phyloP scores from a whole-genome alignment of 1,284 basidiomycete genomes.

The Ustilago crameri region DNA sequence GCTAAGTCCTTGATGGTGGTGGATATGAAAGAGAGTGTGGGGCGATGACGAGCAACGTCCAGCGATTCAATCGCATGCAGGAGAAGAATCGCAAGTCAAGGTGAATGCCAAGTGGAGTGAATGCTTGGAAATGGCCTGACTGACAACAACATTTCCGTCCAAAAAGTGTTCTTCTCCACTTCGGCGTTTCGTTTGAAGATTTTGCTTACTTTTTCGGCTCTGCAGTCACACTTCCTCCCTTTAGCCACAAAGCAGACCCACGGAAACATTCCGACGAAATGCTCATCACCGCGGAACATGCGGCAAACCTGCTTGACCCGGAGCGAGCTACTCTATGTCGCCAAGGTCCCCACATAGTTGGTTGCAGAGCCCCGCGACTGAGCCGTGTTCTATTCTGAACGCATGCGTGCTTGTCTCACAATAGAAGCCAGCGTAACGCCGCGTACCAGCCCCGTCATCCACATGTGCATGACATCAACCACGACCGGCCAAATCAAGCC shows the following conservation, averaged over 20 bases:
- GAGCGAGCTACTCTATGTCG: no score
- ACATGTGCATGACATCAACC: no score
- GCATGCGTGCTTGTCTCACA: neutral
- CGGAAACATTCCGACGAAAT: no score
- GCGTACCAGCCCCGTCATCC: no score
- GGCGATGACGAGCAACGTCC: neutral
- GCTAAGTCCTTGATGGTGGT: neutral
- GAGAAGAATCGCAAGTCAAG: no score
- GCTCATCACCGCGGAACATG: no score
- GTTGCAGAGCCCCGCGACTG: no score
- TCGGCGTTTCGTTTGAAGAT: slow-evolving; percentile 4
- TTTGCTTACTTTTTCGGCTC: slow-evolving; percentile 6
- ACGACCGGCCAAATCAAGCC: no score
- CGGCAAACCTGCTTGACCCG: no score
- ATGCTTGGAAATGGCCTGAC: neutral
- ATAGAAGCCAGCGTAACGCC: neutral
- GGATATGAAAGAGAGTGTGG: neutral
- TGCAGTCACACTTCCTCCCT: neutral
- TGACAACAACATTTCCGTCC: neutral
- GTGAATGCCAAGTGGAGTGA: no score
- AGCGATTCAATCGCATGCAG: neutral
- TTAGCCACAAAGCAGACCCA: neutral
- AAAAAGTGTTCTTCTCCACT: neutral
- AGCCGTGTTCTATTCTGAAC: no score
- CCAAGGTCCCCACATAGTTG: no score